Evolutionary conservation across 208 protist species (phyloP), one percentile per base, ranked within the genome.

Genomic region (Kentomonas sorsogonicus): DNA sequence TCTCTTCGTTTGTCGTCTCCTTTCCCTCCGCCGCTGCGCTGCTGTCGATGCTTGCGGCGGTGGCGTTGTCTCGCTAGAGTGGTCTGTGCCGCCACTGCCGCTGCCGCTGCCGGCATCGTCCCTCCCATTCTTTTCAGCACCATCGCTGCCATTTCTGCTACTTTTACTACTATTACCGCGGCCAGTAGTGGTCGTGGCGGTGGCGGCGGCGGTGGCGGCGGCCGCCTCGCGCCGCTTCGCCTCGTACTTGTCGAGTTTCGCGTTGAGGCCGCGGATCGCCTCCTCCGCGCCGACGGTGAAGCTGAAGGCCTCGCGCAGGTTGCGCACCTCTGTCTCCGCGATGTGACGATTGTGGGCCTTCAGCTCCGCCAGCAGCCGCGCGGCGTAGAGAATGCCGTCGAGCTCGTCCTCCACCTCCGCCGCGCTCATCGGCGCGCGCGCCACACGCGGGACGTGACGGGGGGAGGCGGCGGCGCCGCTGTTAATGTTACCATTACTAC

Each of bases 341-440:
- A 87, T 79, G 55, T 74, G 68, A 6, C 56, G 64, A 1, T 61
- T 58, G 13, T 60, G 61, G 11, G 41, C 47, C 50, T 74, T 66
- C 27, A 90, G 60, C 25, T 66, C 66, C 56, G 79, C 64, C 18
- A 86, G 71, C 31, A 72, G 73, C 13, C 36, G 38, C 27, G 79
- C 69, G 27, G 74, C 67, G 44, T 77, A 57, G n/a, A 83, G 62
- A 22, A 86, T 74, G 10, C 63, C 51, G 18, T 86, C 72, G 11
- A 86, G 63, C 50, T 77, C 74, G 58, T 70, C 70, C 11, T 87
- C 64, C 51, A 87, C 61, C 25, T 86, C 78, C 22, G 82, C 74
- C n/a, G n/a, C n/a, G n/a, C n/a, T n/a, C n/a, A n/a, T n/a, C n/a
- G n/a, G n/a, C n/a, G n/a, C n/a, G n/a, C n/a, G n/a, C n/a, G n/a